phyloP scores from a whole-genome alignment of 1,284 basidiomycete genomes.

The Trichosporon inkin region DNA sequence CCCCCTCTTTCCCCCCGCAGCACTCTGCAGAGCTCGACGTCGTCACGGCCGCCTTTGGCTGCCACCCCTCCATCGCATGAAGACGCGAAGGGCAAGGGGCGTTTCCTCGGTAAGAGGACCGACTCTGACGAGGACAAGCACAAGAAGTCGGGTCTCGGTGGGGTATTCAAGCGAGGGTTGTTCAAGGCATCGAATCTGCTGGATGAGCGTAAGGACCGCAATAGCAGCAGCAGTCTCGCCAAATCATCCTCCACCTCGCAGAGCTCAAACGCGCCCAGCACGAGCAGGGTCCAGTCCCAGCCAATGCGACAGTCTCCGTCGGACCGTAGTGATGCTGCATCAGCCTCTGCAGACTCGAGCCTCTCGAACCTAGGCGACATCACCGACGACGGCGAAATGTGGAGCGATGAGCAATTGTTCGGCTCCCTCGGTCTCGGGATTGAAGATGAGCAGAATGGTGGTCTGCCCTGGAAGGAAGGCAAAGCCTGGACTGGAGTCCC shows the following conservation, averaged over 20 bases:
- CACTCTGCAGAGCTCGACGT: background rate
- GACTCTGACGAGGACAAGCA: constrained; percentile 34
- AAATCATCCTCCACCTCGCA: background rate
- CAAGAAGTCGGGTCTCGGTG: constrained; percentile 25
- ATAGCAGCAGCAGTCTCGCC: background rate
- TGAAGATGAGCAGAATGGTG: constrained; percentile 29
- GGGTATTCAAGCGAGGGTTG: constrained; percentile 42
- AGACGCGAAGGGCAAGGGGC: constrained; percentile 18
- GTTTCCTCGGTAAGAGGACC: constrained; percentile 14
- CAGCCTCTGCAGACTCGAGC: constrained; percentile 16
- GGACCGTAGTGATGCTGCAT: constrained; percentile 21
- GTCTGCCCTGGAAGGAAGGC: constrained; percentile 35
- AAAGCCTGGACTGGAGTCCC: constrained; percentile 48
- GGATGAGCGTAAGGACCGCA: constrained; percentile 38
- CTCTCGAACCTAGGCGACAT: constrained; percentile 9
- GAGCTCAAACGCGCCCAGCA: background rate
- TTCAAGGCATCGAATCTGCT: constrained; percentile 30
- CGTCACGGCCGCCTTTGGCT: background rate
- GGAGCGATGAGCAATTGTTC: constrained; percentile 16
- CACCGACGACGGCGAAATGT: constrained; percentile 15
- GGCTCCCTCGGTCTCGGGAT: constrained; percentile 25
- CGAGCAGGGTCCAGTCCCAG: background rate
- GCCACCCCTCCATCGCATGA: constrained; percentile 18
- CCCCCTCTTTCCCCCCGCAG: background rate
- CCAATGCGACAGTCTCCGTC: constrained; percentile 4